A percentile compares a stretch with the other conserved stretches of the same genome.
Evolutionary conservation across 2,329 filamentous ascomycete species (phyloP).

Genomic region (Albifimbria verrucaria): DNA sequence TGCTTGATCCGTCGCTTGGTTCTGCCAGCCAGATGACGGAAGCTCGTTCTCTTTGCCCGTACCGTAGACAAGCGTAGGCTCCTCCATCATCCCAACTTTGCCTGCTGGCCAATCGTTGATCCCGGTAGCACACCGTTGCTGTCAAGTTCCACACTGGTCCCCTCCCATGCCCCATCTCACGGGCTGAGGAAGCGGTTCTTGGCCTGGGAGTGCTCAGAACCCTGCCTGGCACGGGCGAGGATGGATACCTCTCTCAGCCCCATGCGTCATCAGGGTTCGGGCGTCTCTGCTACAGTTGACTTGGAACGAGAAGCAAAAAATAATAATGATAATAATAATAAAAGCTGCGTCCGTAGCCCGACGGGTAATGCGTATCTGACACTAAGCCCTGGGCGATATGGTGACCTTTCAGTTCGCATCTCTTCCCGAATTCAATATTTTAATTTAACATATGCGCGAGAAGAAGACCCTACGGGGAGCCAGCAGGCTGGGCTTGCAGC

Average conservation of each 20-base stretch:
- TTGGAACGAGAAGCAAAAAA: too few relatives aligned
- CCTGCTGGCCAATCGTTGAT: background rate
- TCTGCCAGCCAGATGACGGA: background rate
- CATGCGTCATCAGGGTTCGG: conserved; percentile 1
- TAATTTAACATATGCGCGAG: too few relatives aligned
- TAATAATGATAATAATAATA: background rate
- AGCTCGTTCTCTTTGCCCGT: background rate
- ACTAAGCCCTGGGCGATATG: too few relatives aligned
- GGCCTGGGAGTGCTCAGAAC: background rate
- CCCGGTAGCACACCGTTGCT: background rate
- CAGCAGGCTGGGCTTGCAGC: too few relatives aligned
- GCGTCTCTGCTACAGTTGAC: background rate
- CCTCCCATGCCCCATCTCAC: too few relatives aligned
- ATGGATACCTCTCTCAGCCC: background rate
- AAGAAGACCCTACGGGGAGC: too few relatives aligned
- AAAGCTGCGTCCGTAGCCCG: background rate
- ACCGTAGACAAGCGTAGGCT: too few relatives aligned
- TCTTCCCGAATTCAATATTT: too few relatives aligned
- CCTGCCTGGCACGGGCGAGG: background rate
- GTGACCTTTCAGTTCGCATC: too few relatives aligned
- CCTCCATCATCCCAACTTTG: background rate
- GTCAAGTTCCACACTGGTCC: background rate
- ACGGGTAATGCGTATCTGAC: background rate
- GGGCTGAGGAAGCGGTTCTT: background rate
- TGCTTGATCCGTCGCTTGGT: too few relatives aligned